These are phyloP conservation scores for Gnomoniopsis smithogilvyi DNA, from an alignment of 2,329 filamentous ascomycete genomes.

Conservation along the genomic window DNA sequence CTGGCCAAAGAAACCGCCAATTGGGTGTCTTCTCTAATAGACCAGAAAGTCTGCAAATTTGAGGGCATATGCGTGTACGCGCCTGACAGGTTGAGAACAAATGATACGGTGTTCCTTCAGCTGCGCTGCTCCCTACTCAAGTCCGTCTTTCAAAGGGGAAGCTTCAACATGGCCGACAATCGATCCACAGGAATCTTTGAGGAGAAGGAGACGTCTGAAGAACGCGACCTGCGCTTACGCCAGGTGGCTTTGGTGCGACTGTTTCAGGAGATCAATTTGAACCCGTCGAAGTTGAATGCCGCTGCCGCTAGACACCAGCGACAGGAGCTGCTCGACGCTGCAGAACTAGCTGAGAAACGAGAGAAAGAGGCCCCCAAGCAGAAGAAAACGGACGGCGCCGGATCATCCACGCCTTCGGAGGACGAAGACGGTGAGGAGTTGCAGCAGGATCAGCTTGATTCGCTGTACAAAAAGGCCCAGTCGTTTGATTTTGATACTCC, in stretches of 20 bases:
- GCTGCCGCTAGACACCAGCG: conserved; percentile 74
- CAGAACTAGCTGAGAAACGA: conserved; percentile 80
- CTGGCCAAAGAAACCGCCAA: conserved; percentile 81
- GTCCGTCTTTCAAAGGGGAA: conserved; percentile 66
- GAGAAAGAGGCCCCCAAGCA: conserved; percentile 43
- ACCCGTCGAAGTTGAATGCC: conserved; percentile 71
- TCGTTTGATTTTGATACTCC: conserved; percentile 94
- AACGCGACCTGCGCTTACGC: conserved; percentile 76
- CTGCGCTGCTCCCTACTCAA: conserved; percentile 73
- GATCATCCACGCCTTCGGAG: conserved; percentile 55
- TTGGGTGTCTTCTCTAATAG: conserved; percentile 90
- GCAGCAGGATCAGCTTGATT: conserved; percentile 92
- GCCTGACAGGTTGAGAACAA: conserved; percentile 79
- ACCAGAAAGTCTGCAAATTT: conserved; percentile 84
- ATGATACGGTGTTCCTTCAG: conserved; percentile 93
- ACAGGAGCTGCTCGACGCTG: conserved; percentile 81
- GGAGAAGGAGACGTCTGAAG: conserved; percentile 79
- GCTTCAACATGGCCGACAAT: conserved; percentile 65
- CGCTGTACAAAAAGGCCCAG: conserved; percentile 92
- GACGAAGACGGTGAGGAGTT: conserved; percentile 85
- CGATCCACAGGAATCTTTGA: conserved; percentile 73
- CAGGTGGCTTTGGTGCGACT: conserved; percentile 87
- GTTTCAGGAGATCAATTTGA: conserved; percentile 82
- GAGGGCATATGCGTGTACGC: conserved; percentile 87
- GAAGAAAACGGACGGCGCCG: conserved; percentile 26